Base-by-base conservation (phyloP, 148 eudicot species). In the Chenopodium album region DNA sequence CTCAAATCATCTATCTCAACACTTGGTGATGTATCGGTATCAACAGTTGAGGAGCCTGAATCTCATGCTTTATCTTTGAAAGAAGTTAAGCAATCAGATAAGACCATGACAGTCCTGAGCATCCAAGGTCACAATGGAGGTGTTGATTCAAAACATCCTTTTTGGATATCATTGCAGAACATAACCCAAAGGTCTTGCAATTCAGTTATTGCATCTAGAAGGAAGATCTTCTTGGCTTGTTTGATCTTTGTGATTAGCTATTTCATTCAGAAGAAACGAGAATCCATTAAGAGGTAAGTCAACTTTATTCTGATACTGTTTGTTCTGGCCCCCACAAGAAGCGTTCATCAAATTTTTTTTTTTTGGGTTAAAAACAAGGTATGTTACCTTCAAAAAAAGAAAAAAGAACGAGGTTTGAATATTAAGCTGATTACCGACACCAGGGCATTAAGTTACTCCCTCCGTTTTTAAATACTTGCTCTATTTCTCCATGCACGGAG, bases 161-260 rank as follows among this genome's bases (percentile, higher is more conserved):
- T 89, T 75, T 59, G 87, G 82, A 91, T 81, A 79, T 72, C 87
- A 76, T 86, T 92, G 78, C 92, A 87, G 76, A 86, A 78, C 62
- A 60, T 89, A 74, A 88, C 66, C 20, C 70, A 87, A 83, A 96
- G 83, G 80, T 80, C 88, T 79, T 89, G 92, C 79, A 87, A 81
- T 81, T 70, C 73, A 62, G 79, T 83, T 48, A 76, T 78, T 26
- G 79, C 90, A 79, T 91, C 94, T 75, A 90, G 84, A 81, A 88
- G 92, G 82, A 92, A 86, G 82, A 80, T 92, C 72, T 82, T 91
- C 59, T 59, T 89, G 44, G 85, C 90, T 26, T 90, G 89, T 82
- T 87, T 90, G 79, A 50, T 88, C 77, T 81, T 94, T 78, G 84
- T 96, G 71, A 64, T 82, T 66, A 89, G 85, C 81, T 92, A 91